phyloP scores from a whole-genome alignment of 805 yeast species.

The Yamadazyma sp. region DNA sequence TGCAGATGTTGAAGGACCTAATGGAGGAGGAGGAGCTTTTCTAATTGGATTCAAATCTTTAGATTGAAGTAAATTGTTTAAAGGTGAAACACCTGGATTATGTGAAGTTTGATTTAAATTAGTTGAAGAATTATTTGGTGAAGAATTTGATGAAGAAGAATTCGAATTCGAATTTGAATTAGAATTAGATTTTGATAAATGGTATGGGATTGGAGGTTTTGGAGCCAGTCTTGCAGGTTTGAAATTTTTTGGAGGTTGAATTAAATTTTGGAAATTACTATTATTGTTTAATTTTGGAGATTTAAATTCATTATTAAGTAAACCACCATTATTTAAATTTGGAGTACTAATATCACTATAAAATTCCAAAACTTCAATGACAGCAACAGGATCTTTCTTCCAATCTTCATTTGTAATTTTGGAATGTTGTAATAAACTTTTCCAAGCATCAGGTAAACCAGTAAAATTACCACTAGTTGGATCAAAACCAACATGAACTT shows the following conservation, averaged over 20 bases:
- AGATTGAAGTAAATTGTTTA: slow-evolving; percentile 27
- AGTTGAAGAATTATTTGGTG: slow-evolving; percentile 1
- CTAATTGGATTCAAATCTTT: slow-evolving; percentile 43
- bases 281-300: slow-evolving; percentile 9
- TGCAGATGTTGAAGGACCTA: slow-evolving; percentile 12
- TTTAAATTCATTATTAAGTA: background rate
- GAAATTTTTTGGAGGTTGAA: slow-evolving; percentile 18
- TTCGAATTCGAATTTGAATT: background rate
- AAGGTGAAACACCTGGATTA: slow-evolving; percentile 27
- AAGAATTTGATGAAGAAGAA: background rate
- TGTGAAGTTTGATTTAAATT: background rate
- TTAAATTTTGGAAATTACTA: slow-evolving; percentile 10
- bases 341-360: slow-evolving; percentile 34
- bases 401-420: slow-evolving; percentile 61
- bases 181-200: slow-evolving; percentile 19
- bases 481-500: slow-evolving; percentile 85
- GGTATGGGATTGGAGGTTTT: slow-evolving; percentile 43
- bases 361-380: slow-evolving; percentile 57
- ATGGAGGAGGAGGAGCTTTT: slow-evolving; percentile 43
- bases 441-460: slow-evolving; percentile 59
- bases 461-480: slow-evolving; percentile 64
- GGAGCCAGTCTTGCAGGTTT: slow-evolving; percentile 42
- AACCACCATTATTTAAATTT: slow-evolving; percentile 4
- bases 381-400: slow-evolving; percentile 63
- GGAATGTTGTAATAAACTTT: slow-evolving; percentile 52